These are phyloP conservation scores for Afroboletus lepidellus DNA, from an alignment of 1,284 basidiomycete species.

Conservation along the genomic window DNA sequence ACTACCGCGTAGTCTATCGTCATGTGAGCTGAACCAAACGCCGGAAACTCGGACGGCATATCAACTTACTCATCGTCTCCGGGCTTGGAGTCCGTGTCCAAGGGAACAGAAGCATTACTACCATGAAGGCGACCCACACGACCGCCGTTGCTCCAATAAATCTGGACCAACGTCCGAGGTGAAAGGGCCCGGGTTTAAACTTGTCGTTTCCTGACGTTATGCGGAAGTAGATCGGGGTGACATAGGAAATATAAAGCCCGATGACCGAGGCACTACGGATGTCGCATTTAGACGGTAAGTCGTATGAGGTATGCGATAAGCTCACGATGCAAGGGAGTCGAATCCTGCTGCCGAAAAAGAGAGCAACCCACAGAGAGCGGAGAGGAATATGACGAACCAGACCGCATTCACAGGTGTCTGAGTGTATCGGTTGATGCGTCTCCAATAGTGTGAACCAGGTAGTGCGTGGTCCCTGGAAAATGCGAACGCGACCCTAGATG, in stretches of 20 bases:
- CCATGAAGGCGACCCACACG: constrained; percentile 60
- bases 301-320: constrained; percentile 4
- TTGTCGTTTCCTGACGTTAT: constrained; percentile 59
- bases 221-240: constrained; percentile 61
- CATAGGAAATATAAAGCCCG: constrained; percentile 45
- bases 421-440: constrained; percentile 51
- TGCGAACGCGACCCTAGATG: constrained; percentile 68
- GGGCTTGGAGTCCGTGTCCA: constrained; percentile 38
- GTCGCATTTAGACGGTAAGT: not conserved
- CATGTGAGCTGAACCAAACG: not conserved
- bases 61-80: constrained; percentile 49
- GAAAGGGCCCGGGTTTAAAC: constrained; percentile 55
- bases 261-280: constrained; percentile 58
- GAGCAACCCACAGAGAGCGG: constrained; percentile 56
- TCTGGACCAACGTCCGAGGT: constrained; percentile 53
- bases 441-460: constrained; percentile 65
- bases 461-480: constrained; percentile 68
- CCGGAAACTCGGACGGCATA: not conserved
- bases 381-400: constrained; percentile 59
- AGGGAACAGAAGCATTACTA: constrained; percentile 59
- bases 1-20: constrained; percentile 59
- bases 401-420: constrained; percentile 67
- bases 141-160: constrained; percentile 56
- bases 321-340: constrained; percentile 61
- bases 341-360: constrained; percentile 61